Evolutionary conservation across 2,329 filamentous ascomycete species (phyloP).

Genomic region (Pseudopyricularia cyperi): DNA sequence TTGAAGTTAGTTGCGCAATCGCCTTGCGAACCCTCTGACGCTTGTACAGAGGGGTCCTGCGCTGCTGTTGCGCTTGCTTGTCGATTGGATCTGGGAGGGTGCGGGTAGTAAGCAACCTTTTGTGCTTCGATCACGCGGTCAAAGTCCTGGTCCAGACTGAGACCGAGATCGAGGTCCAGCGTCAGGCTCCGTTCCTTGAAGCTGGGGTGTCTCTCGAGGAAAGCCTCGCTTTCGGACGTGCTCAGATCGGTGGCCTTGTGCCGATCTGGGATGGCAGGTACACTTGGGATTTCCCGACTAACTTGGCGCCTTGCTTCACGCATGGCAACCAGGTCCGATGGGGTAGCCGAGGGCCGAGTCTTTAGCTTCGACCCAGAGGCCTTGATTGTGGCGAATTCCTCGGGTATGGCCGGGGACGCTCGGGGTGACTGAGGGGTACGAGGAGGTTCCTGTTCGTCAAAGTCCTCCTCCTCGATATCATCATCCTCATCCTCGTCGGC

Average conservation of each 20-base stretch:
- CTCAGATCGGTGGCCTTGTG: slow-evolving; percentile 33
- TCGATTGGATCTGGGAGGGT: slow-evolving; percentile 11
- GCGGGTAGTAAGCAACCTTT: slow-evolving; percentile 61
- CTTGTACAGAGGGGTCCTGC: slow-evolving; percentile 1
- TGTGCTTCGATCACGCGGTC: slow-evolving; percentile 89
- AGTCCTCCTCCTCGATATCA: slow-evolving; percentile 23
- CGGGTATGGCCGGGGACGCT: slow-evolving; percentile 58
- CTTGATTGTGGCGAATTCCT: slow-evolving; percentile 78
- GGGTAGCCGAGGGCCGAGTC: slow-evolving; percentile 77
- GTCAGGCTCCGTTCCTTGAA: slow-evolving; percentile 75
- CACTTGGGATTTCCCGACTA: slow-evolving; percentile 54
- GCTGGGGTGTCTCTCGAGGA: slow-evolving; percentile 52
- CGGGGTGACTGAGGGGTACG: slow-evolving; percentile 5
- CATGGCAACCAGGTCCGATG: slow-evolving; percentile 73
- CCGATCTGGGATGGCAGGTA: slow-evolving; percentile 49
- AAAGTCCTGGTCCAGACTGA: slow-evolving; percentile 85
- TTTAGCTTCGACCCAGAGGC: slow-evolving; percentile 77
- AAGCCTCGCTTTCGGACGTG: slow-evolving; percentile 22
- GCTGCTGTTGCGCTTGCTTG: neutral
- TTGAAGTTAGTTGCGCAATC: neutral
- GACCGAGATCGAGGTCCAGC: slow-evolving; percentile 66
- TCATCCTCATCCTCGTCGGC: slow-evolving; percentile 17
- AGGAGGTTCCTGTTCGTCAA: slow-evolving; percentile 4
- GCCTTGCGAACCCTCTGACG: neutral
- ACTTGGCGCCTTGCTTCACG: slow-evolving; percentile 74